Conservation (phyloP, 2,329 filamentous ascomycete species). For the Xylariaceae sp. region DNA sequence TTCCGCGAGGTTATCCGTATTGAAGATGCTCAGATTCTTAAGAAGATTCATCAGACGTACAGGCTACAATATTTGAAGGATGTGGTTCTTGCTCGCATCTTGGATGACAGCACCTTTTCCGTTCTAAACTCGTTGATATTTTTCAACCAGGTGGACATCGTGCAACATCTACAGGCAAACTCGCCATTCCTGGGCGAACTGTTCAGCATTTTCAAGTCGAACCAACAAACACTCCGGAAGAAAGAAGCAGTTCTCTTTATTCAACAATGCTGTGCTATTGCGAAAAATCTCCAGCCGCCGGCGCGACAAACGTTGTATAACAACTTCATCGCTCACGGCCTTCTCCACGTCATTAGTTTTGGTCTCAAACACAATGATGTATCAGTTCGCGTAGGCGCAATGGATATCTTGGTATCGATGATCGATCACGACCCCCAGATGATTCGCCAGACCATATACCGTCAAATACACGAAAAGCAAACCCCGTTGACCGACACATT, state of each 20-base stretch:
- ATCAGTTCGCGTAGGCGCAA: conserved; percentile 82
- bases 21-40: conserved; percentile 72
- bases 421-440: conserved; percentile 94
- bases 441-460: conserved; percentile 90
- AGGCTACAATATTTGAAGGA: conserved; percentile 95
- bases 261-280: conserved; percentile 90
- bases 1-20: conserved; percentile 97
- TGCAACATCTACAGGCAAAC: conserved; percentile 88
- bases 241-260: conserved; percentile 96
- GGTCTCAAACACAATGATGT: conserved; percentile 83
- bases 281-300: conserved; percentile 87
- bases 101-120: conserved; percentile 96
- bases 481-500: conserved; percentile 84
- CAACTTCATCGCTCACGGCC: conserved; percentile 82
- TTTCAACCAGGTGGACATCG: conserved; percentile 98
- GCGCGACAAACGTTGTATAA: conserved; percentile 77
- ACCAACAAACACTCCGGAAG: conserved; percentile 67
- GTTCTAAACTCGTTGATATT: conserved; percentile 97
- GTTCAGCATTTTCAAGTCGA: conserved; percentile 75
- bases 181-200: conserved; percentile 73
- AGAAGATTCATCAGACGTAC: conserved; percentile 95
- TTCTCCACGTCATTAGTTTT: conserved; percentile 87
- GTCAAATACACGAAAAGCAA: conserved; percentile 82
- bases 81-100: conserved; percentile 91
- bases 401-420: conserved; percentile 87